phyloP scores from a whole-genome alignment of 2,329 filamentous ascomycete genomes.

The Cladosporium sp. region DNA sequence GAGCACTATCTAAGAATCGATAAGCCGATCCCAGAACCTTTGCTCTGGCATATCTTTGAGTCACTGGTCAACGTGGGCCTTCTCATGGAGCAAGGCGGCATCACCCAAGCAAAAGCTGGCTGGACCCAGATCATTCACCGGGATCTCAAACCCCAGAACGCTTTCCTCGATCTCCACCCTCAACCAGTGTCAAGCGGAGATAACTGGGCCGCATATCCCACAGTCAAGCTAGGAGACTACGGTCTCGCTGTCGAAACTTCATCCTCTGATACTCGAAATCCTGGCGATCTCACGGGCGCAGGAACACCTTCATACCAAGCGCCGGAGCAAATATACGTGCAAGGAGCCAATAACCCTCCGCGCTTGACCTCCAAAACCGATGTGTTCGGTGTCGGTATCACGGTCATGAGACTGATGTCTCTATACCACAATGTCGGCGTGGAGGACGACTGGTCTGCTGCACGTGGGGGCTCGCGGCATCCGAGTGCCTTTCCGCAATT shows the following conservation, averaged over 20 bases:
- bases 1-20: not conserved
- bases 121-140: conserved; percentile 58
- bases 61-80: conserved; percentile 25
- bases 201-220: conserved; percentile 1
- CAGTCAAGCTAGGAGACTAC: conserved; percentile 20
- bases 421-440: not conserved
- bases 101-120: not conserved
- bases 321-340: not conserved
- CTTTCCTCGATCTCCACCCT: conserved; percentile 40
- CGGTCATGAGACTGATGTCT: conserved; percentile 22
- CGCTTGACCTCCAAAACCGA: conserved; percentile 21
- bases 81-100: conserved; percentile 23
- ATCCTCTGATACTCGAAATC: not conserved
- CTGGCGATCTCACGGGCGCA: not conserved
- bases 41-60: conserved; percentile 25
- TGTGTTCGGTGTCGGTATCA: conserved; percentile 25
- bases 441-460: not conserved
- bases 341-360: not conserved
- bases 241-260: conserved; percentile 18
- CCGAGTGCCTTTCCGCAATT: not conserved
- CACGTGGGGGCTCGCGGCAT: not conserved
- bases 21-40: conserved; percentile 23
- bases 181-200: not conserved
- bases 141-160: conserved; percentile 97
- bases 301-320: not conserved